Percentiles rank a stretch among this genome's conserved stretches.
phyloP scores from a whole-genome alignment of 306 rosid species.

The Parietaria judaica region DNA sequence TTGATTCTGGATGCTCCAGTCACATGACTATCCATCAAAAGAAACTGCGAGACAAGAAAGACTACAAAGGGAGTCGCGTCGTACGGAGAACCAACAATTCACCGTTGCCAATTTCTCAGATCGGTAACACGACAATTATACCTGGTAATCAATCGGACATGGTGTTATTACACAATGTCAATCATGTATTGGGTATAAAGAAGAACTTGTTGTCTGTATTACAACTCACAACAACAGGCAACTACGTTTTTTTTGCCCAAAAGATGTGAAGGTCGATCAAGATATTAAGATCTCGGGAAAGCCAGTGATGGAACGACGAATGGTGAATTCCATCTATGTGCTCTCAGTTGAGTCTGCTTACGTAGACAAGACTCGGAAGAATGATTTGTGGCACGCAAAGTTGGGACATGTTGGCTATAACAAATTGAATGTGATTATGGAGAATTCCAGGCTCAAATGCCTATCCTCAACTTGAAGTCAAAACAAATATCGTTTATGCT shows the following conservation, averaged over 20 bases:
- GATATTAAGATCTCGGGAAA: neutral
- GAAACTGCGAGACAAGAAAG: neutral
- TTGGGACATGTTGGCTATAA: neutral
- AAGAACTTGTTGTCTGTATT: neutral
- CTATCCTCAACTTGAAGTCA: neutral
- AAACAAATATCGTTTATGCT: neutral
- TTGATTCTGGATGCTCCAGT: neutral
- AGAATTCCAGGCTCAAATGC: neutral
- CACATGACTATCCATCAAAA: neutral
- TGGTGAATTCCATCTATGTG: neutral
- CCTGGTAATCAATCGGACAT: neutral
- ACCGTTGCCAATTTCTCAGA: neutral
- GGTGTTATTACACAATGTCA: neutral
- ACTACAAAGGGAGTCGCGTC: neutral
- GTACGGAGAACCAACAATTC: neutral
- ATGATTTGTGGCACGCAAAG: neutral
- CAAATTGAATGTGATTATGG: neutral
- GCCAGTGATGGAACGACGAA: neutral
- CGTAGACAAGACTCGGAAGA: slow-evolving; percentile 2
- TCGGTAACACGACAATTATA: neutral
- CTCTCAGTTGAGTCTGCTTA: neutral
- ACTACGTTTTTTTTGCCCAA: neutral
- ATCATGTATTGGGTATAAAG: neutral
- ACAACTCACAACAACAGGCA: neutral
- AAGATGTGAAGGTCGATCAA: neutral